Base-by-base conservation (phyloP, 208 protist species). In the Tritrichomonas foetus region DNA sequence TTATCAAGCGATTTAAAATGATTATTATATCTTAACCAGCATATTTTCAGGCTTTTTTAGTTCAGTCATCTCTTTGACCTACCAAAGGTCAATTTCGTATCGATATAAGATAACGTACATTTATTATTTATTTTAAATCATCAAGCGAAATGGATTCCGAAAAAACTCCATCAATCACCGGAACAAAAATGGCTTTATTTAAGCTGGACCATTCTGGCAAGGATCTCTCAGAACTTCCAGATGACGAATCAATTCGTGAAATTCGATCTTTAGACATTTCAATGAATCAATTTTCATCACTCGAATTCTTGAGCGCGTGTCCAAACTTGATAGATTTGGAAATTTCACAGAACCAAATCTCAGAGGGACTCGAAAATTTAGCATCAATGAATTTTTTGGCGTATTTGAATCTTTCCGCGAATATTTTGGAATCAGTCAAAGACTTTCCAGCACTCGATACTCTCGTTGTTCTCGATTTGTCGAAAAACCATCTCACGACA, bases 251-350 rank as follows among this genome's bases (percentile, higher is more conserved):
- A 22, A 22, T 57, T 14, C 8, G 33, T n/a, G 78, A 89, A 39
- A 89, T 89, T 89, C 9, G 78, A 0, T 53, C 44, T 57, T 39
- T 89, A 41, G 16, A 20, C 41, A 20, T 47, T 39, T 57, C 78
- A 49, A 44, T 47, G 44, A 89, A 89, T 57, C 41, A 89, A 89
- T 47, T 89, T 57, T 14, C 44, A 57, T 57, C 78, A 36, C 78
- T 89, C 5, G 47, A 44, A 33, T 89, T 89, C 57, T 14, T 89
- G 11, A 47, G 39, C 13, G 11, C 33, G 14, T 53, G 1, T 14
- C 78, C 78, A 33, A 89, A 57, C 39, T 36, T 89, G 0, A n/a
- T 89, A n/a, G 78, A 89, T 33, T 1, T 89, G 53, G 78, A 89
- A 57, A 2, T 57, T 33, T 89, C 78, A 16, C 27, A 57, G 30